Evolutionary conservation across 257 asterid genomes (phyloP), one percentile per base, ranked within the genome.

Genomic region (Nicotiana attenuata): DNA sequence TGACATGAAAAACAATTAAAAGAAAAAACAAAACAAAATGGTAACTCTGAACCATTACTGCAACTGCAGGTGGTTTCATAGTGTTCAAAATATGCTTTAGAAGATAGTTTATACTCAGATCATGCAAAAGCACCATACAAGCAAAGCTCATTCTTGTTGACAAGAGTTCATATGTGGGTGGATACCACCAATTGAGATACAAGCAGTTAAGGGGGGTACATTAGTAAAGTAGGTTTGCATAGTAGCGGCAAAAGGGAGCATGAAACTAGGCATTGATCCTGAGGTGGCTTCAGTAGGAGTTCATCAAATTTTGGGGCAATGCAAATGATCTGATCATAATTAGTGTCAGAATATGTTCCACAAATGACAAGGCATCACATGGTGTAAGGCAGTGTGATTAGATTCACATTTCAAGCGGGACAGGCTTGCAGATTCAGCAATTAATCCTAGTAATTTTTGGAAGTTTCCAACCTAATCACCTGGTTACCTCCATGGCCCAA

Each of bases 381-480:
- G 79, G 79, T 22, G 61, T 24, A 47, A 73, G 24, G 61, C 24
- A 14, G 47, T 24, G 79, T 24, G 61, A 73, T 71, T 45, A 73
- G 79, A 73, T 73, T 71, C 60, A 47, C 60, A 73, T 24, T 73
- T 35, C 79, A 47, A 9, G 79, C 26, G 61, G 26, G 38, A 73
- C 19, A 31, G 79, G 15, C 60, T 14, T 47, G 22, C 38, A 24
- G 79, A 73, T 71, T 45, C 78, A 71, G 60, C 78, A 45, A 71
- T 11, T 0, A 71, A 45, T 71, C 78, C 78, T 47, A 71, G 60
- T 14, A 14, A 73, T 7, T 73, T 73, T 73, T 73, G 79, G 33
- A 31, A 71, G 78, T 14, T 71, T 22, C 79, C 33, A 47, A 47
- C 24, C 41, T 73, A 73, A 50, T 47, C 41, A 73, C 31, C 79